Conservation (phyloP, 306 rosid genomes). For the Cucurbita moschata region DNA sequence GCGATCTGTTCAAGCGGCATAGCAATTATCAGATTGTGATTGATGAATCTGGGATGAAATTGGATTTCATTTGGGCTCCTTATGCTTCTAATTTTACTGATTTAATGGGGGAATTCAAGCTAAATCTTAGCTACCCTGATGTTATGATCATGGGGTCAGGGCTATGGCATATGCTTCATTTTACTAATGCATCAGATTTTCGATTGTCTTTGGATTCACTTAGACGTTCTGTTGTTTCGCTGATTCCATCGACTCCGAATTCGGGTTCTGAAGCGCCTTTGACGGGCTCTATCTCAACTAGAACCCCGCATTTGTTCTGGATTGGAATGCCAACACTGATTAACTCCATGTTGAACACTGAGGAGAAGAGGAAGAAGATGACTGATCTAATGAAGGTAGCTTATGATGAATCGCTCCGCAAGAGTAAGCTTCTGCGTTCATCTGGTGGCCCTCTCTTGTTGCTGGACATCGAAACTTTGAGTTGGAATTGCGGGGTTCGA, state of each 20-base stretch:
- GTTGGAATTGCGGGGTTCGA: slow-evolving; percentile 84
- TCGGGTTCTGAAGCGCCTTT: slow-evolving; percentile 24
- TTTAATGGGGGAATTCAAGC: slow-evolving; percentile 31
- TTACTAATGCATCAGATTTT: slow-evolving; percentile 50
- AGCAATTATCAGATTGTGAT: slow-evolving; percentile 53
- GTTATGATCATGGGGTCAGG: slow-evolving; percentile 74
- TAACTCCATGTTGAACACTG: slow-evolving; percentile 73
- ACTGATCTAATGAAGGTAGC: slow-evolving; percentile 39
- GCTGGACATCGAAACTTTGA: slow-evolving; percentile 60
- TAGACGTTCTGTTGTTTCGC: slow-evolving; percentile 30
- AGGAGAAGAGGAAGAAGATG: slow-evolving; percentile 82
- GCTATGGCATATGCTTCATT: slow-evolving; percentile 76
- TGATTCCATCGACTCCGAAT: slow-evolving; percentile 44
- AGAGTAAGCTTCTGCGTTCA: slow-evolving; percentile 40
- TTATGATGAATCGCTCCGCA: slow-evolving; percentile 37
- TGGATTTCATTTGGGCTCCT: slow-evolving; percentile 90
- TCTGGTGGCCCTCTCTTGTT: slow-evolving; percentile 62
- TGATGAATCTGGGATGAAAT: slow-evolving; percentile 46
- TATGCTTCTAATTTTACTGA: slow-evolving; percentile 44
- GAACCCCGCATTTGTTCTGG: slow-evolving; percentile 79
- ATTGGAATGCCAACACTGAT: slow-evolving; percentile 68
- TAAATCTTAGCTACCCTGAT: slow-evolving; percentile 53
- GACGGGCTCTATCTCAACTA: slow-evolving; percentile 26
- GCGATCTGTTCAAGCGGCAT: slow-evolving; percentile 54
- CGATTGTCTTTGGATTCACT: slow-evolving; percentile 22